Base-by-base conservation (phyloP, 805 yeast genomes). In the Saccharomycopsis sp. region DNA sequence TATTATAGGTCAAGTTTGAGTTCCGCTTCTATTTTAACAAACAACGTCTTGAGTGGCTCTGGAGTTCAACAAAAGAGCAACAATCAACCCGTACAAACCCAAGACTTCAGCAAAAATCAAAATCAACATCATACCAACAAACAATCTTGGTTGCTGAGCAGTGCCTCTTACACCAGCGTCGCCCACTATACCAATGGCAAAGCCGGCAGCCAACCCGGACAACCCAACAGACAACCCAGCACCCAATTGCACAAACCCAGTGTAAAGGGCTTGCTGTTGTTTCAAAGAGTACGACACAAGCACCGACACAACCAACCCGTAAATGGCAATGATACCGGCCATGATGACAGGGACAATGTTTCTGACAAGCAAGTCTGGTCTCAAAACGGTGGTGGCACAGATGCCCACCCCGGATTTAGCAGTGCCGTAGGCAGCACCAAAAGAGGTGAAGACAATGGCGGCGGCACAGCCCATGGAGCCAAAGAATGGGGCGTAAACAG, bases 401-500 rank as follows among this genome's bases (percentile, higher is more conserved):
- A 89, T 88, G 77, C 97, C 98, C 52, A 92, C 95, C 71, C 98
- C 98, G 19, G 96, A 83, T 68, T 89, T 89, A 60, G 98, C 98
- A 52, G 97, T 89, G 71, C 98, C 98, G 67, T 88, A 88, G 43
- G 96, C 85, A 58, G 98, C 97, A 71, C 98, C 98, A 62, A 88
- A 86, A 61, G 96, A 86, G 64, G 98, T 88, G 77, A 92, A 92
- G 60, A 94, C 86, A 61, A 92, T 92, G 64, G 99, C 96, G 41
- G 97, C 86, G 45, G 98, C 95, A 75, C 98, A 94, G 62, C 99
- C 99, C 60, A 92, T 85, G 53, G 96, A 89, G 59, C 99, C 99
- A 66, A 92, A 92, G 75, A 92, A 92, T 63, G 99, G 98, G 64
- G 84, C 84, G 59, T 78, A 78, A 60, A 78, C 85, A 56, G 85